phyloP scores from a whole-genome alignment of 371 early-diverging fungal species.

The Gilbertella persicaria region DNA sequence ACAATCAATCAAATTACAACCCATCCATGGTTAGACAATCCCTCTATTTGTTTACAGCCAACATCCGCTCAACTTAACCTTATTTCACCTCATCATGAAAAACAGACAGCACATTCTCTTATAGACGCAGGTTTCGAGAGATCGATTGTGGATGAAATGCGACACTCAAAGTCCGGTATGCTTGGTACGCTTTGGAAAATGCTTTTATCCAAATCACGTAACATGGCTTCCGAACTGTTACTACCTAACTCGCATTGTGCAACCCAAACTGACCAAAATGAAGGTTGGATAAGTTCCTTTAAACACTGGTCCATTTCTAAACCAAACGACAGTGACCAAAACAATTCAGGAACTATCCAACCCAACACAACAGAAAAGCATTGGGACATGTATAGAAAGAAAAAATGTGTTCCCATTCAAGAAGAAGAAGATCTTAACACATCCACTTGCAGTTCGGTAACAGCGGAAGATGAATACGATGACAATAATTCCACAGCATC shows the following conservation, averaged over 20 bases:
- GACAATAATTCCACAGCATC: conserved; percentile 6
- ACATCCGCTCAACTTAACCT: too few species aligned
- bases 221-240: not conserved
- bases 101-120: not conserved
- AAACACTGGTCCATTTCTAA: conserved; percentile 14
- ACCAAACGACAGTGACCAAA: not conserved
- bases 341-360: not conserved
- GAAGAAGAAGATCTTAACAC: conserved; percentile 3
- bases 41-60: conserved; percentile 20
- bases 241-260: conserved; percentile 1
- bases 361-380: not conserved
- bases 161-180: conserved; percentile 6
- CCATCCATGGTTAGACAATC: conserved; percentile 60
- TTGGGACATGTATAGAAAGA: not conserved
- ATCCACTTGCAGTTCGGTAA: conserved; percentile 17
- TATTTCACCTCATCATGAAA: not conserved
- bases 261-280: not conserved
- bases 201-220: not conserved
- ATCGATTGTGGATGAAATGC: conserved; percentile 13
- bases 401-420: not conserved
- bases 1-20: conserved; percentile 54
- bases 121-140: conserved; percentile 8
- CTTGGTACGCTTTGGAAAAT: conserved; percentile 16
- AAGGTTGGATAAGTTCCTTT: conserved; percentile 11
- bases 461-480: conserved; percentile 10